phyloP scores from a whole-genome alignment of 2,329 filamentous ascomycete species.

The Coleophoma crateriformis region DNA sequence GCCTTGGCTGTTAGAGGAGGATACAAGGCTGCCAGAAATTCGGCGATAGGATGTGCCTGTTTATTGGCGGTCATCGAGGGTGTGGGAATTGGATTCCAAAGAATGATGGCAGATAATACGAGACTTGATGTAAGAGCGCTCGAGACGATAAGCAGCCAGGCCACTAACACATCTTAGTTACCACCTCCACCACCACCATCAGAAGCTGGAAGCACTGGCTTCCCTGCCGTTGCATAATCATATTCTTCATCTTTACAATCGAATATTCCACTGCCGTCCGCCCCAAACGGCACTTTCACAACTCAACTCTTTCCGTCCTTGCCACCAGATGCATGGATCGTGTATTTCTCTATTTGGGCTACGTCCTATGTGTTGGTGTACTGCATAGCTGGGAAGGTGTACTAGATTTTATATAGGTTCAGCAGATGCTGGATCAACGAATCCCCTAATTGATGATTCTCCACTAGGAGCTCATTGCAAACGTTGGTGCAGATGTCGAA shows the following conservation, averaged over 20 bases:
- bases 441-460: background rate
- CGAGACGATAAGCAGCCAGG: background rate
- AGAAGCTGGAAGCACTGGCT: conserved; percentile 21
- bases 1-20: conserved; percentile 88
- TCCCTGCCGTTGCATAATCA: conserved; percentile 23
- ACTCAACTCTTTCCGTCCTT: conserved; percentile 26
- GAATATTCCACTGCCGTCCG: conserved; percentile 10
- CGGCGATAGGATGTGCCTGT: conserved; percentile 92
- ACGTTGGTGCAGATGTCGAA: conserved; percentile 1
- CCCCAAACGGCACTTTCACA: conserved; percentile 10
- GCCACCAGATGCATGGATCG: conserved; percentile 16
- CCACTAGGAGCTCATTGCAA: conserved; percentile 2
- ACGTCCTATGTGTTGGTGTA: conserved; percentile 14
- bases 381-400: conserved; percentile 24
- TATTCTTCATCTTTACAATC: conserved; percentile 4
- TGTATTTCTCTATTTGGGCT: conserved; percentile 19
- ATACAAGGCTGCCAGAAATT: conserved; percentile 86
- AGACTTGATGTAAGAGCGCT: conserved; percentile 61
- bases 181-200: conserved; percentile 21
- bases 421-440: background rate
- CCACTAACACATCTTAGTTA: conserved; percentile 20
- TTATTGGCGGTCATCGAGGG: conserved; percentile 95
- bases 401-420: background rate
- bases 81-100: conserved; percentile 91
- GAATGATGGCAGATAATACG: conserved; percentile 88